Evolutionary conservation across 345 rosid species (phyloP).

Genomic region (Iberis pinnata): DNA sequence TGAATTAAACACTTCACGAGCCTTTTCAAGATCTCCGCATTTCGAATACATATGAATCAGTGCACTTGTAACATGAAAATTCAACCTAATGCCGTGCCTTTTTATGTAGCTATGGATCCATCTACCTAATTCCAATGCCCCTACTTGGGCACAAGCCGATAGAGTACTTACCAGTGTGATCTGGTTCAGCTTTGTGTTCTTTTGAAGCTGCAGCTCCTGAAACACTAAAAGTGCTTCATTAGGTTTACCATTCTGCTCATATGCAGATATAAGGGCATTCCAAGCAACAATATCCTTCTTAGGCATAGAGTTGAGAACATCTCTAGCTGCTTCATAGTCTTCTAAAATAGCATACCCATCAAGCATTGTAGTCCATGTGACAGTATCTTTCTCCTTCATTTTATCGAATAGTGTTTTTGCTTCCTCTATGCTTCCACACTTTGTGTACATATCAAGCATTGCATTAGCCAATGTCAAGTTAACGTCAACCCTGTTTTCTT

Average conservation of each 20-base stretch:
- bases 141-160: conserved; percentile 65
- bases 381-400: conserved; percentile 50
- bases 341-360: conserved; percentile 61
- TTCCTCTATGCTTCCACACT: conserved; percentile 58
- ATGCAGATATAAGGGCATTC: conserved; percentile 63
- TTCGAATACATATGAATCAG: conserved; percentile 78
- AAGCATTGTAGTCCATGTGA: conserved; percentile 69
- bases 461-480: conserved; percentile 59
- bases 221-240: conserved; percentile 54
- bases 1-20: conserved; percentile 48
- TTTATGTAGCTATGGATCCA: conserved; percentile 48
- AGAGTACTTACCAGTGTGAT: conserved; percentile 53
- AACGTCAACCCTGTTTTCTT: conserved; percentile 33
- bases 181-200: conserved; percentile 41
- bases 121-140: conserved; percentile 49
- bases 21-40: conserved; percentile 65
- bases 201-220: conserved; percentile 44
- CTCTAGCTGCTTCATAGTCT: conserved; percentile 43
- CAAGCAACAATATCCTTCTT: conserved; percentile 48
- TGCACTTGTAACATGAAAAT: conserved; percentile 49
- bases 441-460: conserved; percentile 65
- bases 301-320: conserved; percentile 48
- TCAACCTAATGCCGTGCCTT: conserved; percentile 43
- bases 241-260: conserved; percentile 58
- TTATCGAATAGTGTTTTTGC: conserved; percentile 47